These are phyloP conservation scores for Talaromyces sp. DNA, from an alignment of 2,329 filamentous ascomycete genomes.

Conservation along the genomic window DNA sequence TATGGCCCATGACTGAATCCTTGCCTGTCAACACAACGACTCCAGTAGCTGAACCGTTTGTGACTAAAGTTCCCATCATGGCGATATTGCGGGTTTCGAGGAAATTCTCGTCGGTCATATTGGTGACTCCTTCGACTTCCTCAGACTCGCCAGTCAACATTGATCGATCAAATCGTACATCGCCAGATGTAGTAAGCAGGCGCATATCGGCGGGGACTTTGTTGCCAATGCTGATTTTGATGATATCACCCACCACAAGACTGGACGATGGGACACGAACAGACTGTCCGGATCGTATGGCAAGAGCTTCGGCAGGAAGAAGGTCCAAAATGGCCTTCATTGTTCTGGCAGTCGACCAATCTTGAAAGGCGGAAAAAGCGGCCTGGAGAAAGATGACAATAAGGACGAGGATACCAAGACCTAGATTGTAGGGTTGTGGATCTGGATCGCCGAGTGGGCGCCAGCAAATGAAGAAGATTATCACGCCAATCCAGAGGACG, in stretches of 20 bases:
- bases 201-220: slow-evolving; percentile 75
- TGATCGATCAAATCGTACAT: slow-evolving; percentile 71
- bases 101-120: slow-evolving; percentile 69
- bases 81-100: slow-evolving; percentile 76
- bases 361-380: slow-evolving; percentile 67
- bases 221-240: slow-evolving; percentile 68
- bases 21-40: slow-evolving; percentile 72
- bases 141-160: slow-evolving; percentile 72
- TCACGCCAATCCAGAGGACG: slow-evolving; percentile 61
- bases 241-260: slow-evolving; percentile 71
- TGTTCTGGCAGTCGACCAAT: slow-evolving; percentile 70
- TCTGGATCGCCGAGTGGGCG: slow-evolving; percentile 71
- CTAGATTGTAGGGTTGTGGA: slow-evolving; percentile 62
- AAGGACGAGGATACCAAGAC: slow-evolving; percentile 69
- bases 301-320: slow-evolving; percentile 68
- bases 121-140: slow-evolving; percentile 63
- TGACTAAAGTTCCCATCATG: slow-evolving; percentile 74
- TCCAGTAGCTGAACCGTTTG: slow-evolving; percentile 66
- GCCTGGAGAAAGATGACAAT: slow-evolving; percentile 71
- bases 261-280: slow-evolving; percentile 56
- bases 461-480: slow-evolving; percentile 77
- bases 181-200: slow-evolving; percentile 66
- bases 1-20: slow-evolving; percentile 71
- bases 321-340: slow-evolving; percentile 79
- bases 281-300: slow-evolving; percentile 62